Conservation (phyloP, 441 rosid genomes). For the Manihot esculenta region DNA sequence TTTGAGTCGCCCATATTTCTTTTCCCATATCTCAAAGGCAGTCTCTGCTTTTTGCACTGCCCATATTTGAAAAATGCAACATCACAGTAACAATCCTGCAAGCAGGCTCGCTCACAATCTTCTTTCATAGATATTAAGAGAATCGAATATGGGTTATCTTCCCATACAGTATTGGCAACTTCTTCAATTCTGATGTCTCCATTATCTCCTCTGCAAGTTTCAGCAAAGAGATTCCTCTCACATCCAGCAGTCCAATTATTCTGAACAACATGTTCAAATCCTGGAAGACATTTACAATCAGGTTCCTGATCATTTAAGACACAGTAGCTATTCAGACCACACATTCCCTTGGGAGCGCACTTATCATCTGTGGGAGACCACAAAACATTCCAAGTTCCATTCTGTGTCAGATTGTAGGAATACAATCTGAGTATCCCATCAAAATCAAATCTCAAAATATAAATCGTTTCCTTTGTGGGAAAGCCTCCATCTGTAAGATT, state of each 20-base stretch:
- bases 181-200: neutral
- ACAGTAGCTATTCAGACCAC: conserved; percentile 33
- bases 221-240: conserved; percentile 12
- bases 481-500: neutral
- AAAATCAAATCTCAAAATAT: conserved; percentile 1
- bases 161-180: conserved; percentile 11
- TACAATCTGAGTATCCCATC: conserved; percentile 15
- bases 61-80: too few species aligned
- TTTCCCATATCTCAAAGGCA: too few species aligned
- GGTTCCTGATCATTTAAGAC: conserved; percentile 1
- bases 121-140: neutral
- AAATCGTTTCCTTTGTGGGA: neutral
- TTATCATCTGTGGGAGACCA: neutral
- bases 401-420: neutral
- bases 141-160: conserved; percentile 18
- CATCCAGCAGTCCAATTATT: conserved; percentile 24
- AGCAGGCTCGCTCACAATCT: conserved; percentile 22
- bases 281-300: conserved; percentile 25
- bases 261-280: conserved; percentile 9
- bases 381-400: neutral
- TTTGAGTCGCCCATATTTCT: too few species aligned
- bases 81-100: neutral
- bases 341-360: conserved; percentile 24
- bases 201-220: conserved; percentile 13
- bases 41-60: too few species aligned